Evolutionary conservation across 148 eudicot species (phyloP).

Genomic region (Chenopodium quinoa): DNA sequence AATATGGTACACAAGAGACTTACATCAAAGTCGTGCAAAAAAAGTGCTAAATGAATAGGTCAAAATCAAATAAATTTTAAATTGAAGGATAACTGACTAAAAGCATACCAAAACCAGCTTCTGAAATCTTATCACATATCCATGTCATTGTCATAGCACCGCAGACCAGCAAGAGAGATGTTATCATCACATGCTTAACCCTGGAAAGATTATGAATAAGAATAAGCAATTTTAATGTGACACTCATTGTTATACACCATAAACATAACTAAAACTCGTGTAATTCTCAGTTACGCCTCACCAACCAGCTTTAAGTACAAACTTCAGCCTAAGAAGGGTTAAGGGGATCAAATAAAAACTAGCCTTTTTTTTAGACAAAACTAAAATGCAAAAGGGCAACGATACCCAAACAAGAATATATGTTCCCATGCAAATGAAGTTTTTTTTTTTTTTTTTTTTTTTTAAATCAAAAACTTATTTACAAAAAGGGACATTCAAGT

Average conservation of each 20-base stretch:
- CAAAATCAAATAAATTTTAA: neutral
- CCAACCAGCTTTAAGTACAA: neutral
- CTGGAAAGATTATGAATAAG: conserved; percentile 38
- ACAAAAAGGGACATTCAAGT: neutral
- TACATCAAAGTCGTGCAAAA: neutral
- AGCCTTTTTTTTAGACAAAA: neutral
- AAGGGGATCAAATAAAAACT: neutral
- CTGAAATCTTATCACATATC: conserved; percentile 91
- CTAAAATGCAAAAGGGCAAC: neutral
- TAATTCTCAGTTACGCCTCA: neutral
- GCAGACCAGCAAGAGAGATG: conserved; percentile 67
- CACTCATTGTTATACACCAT: neutral
- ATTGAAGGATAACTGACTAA: neutral
- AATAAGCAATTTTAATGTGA: neutral
- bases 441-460: no score
- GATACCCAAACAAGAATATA: neutral
- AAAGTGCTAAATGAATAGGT: neutral
- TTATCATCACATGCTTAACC: conserved; percentile 81
- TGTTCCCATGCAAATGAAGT: neutral
- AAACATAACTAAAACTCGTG: neutral
- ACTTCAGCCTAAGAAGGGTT: neutral
- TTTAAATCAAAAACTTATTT: neutral
- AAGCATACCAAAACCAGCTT: conserved; percentile 85
- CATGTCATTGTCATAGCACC: conserved; percentile 95
- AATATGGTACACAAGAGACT: neutral